These are phyloP conservation scores for Gloeophyllum trabeum DNA, from an alignment of 768 basidiomycete species.

Conservation along the genomic window DNA sequence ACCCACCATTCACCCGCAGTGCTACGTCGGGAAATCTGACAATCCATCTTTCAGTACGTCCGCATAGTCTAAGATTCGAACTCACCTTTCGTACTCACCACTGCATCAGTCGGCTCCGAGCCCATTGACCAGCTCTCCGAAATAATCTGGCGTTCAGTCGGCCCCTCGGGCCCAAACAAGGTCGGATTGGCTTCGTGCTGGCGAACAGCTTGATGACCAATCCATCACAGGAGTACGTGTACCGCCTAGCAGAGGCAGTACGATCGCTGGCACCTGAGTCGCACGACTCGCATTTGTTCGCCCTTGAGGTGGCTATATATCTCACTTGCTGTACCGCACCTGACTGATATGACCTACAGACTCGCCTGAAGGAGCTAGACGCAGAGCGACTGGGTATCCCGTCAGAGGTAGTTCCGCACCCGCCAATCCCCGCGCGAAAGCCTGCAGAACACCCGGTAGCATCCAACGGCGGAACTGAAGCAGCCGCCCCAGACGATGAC, in stretches of 20 bases:
- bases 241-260: conserved; percentile 61
- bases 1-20: no score
- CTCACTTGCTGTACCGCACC: conserved; percentile 8
- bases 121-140: conserved; percentile 57
- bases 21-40: conserved; percentile 79
- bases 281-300: conserved; percentile 63
- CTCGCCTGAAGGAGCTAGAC: neutral
- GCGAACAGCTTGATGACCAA: neutral
- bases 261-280: conserved; percentile 65
- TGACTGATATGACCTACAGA: neutral
- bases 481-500: no score
- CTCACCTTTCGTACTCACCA: neutral
- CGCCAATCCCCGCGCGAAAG: no score
- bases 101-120: conserved; percentile 64
- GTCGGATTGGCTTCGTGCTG: conserved; percentile 21
- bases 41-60: conserved; percentile 81
- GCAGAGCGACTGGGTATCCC: neutral
- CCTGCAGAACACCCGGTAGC: no score
- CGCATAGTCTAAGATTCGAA: neutral
- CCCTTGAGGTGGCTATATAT: conserved; percentile 49
- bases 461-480: no score
- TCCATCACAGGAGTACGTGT: conserved; percentile 69
- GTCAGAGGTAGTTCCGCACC: no score
- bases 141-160: conserved; percentile 62
- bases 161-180: conserved; percentile 89